Percentiles rank a stretch among this genome's conserved stretches.
Conservation (phyloP, 1,284 basidiomycete genomes). For the Trametes sp. region DNA sequence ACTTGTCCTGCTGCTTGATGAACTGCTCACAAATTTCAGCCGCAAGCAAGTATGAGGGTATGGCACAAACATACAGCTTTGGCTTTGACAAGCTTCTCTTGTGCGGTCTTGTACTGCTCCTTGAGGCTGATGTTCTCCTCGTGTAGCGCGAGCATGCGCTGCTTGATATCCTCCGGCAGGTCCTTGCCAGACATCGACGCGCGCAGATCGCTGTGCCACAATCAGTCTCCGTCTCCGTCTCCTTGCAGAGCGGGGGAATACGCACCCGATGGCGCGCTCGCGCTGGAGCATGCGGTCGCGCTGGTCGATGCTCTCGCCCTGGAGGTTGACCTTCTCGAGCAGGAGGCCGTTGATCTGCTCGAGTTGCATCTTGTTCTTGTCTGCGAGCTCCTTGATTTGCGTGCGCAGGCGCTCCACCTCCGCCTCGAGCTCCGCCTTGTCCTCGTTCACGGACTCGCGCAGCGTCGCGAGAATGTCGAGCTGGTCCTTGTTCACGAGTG, state of each 20-base stretch:
- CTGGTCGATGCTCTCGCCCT: constrained; percentile 86
- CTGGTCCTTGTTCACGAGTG: constrained; percentile 85
- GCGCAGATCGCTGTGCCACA: constrained; percentile 68
- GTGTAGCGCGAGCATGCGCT: constrained; percentile 78
- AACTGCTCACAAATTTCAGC: constrained; percentile 59
- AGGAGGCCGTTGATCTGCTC: constrained; percentile 89
- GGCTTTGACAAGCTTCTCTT: constrained; percentile 86
- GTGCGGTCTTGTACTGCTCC: constrained; percentile 73
- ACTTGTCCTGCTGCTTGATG: constrained; percentile 91
- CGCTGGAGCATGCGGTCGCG: constrained; percentile 85
- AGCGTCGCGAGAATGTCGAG: constrained; percentile 83
- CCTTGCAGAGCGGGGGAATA: neutral
- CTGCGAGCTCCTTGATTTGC: constrained; percentile 75
- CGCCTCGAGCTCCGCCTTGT: constrained; percentile 79
- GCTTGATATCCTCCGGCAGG: constrained; percentile 82
- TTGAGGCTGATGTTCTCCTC: constrained; percentile 78
- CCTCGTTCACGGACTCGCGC: constrained; percentile 88
- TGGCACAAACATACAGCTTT: constrained; percentile 59
- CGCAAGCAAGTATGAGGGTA: neutral
- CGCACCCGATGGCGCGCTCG: constrained; percentile 81
- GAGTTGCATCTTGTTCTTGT: constrained; percentile 91
- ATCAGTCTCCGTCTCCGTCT: no score
- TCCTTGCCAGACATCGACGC: constrained; percentile 77
- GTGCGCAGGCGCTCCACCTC: constrained; percentile 72
- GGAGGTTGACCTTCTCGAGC: constrained; percentile 91